These are phyloP conservation scores for Linnemannia zychae DNA, from an alignment of 192 early-diverging fungal species.

Conservation along the genomic window DNA sequence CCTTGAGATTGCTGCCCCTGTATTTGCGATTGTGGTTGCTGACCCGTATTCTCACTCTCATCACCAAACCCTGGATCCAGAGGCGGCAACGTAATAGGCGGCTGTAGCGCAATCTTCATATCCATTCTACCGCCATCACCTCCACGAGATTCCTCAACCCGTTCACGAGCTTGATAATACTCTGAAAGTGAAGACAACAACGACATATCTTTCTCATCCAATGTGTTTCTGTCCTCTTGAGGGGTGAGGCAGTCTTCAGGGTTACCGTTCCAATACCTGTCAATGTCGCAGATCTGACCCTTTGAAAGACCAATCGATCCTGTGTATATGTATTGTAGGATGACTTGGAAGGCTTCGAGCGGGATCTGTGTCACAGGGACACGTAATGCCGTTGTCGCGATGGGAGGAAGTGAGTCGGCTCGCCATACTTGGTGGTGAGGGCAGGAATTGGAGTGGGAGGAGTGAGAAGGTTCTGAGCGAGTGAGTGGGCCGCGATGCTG, in stretches of 20 bases:
- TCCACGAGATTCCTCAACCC: not conserved
- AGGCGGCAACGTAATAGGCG: not conserved
- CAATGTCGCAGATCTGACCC: not conserved
- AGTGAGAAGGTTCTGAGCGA: not conserved
- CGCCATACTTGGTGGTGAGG: not conserved
- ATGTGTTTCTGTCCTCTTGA: too few species aligned
- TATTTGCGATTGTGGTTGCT: not conserved
- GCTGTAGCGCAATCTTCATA: not conserved
- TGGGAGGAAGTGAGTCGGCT: not conserved
- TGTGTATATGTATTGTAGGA: conserved; percentile 40
- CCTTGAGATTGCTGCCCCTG: not conserved
- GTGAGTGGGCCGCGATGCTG: not conserved
- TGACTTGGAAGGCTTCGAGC: conserved; percentile 11
- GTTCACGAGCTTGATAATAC: not conserved
- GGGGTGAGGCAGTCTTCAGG: not conserved
- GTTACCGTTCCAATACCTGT: conserved; percentile 1
- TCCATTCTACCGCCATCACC: not conserved
- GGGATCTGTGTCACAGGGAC: conserved; percentile 25
- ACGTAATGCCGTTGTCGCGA: conserved; percentile 3
- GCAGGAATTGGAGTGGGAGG: not conserved
- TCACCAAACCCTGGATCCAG: not conserved
- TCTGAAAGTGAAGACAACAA: not conserved
- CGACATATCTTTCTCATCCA: not conserved
- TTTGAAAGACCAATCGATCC: conserved; percentile 18
- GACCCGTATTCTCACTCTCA: not conserved